A percentile compares a stretch with the other conserved stretches of the same genome.
Evolutionary conservation across 768 basidiomycete species (phyloP).

Genomic region (Neoboletus magnificus): DNA sequence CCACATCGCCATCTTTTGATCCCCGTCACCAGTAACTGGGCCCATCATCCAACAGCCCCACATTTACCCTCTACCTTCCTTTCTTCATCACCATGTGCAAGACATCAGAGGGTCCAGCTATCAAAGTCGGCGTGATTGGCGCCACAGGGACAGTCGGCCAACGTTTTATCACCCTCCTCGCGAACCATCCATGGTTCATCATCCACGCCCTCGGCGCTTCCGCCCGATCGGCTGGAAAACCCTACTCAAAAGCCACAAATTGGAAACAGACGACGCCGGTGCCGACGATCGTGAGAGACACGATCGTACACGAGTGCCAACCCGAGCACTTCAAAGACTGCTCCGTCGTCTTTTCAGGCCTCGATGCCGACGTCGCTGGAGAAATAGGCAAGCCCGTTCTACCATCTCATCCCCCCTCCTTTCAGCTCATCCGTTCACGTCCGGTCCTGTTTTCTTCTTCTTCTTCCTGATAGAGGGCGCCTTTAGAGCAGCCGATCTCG

Average conservation of each 20-base stretch:
- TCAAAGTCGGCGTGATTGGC: conserved; percentile 74
- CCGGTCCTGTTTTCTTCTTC: not conserved
- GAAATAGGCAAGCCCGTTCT: conserved; percentile 68
- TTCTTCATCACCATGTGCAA: conserved; percentile 17
- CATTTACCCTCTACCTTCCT: too few relatives aligned
- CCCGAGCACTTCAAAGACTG: conserved; percentile 79
- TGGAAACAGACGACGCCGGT: conserved; percentile 90
- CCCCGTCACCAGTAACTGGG: not conserved
- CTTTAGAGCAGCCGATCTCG: conserved; percentile 82
- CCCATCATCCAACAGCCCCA: not conserved
- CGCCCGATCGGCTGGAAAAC: conserved; percentile 78
- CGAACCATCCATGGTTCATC: conserved; percentile 86
- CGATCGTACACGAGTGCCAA: conserved; percentile 68
- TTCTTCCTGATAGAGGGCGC: conserved; percentile 51
- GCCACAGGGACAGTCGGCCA: conserved; percentile 96
- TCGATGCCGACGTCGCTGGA: conserved; percentile 92
- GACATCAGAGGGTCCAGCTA: conserved; percentile 15
- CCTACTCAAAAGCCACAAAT: conserved; percentile 65
- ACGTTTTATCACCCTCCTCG: conserved; percentile 86
- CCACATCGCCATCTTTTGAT: not conserved
- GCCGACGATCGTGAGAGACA: conserved; percentile 55
- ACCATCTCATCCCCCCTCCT: not conserved
- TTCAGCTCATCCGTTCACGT: not conserved
- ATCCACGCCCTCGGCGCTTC: conserved; percentile 89
- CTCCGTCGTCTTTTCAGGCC: conserved; percentile 88